Evolutionary conservation across 306 rosid genomes (phyloP), one percentile per base, ranked within the genome.

Genomic region (Glycine latifolia): DNA sequence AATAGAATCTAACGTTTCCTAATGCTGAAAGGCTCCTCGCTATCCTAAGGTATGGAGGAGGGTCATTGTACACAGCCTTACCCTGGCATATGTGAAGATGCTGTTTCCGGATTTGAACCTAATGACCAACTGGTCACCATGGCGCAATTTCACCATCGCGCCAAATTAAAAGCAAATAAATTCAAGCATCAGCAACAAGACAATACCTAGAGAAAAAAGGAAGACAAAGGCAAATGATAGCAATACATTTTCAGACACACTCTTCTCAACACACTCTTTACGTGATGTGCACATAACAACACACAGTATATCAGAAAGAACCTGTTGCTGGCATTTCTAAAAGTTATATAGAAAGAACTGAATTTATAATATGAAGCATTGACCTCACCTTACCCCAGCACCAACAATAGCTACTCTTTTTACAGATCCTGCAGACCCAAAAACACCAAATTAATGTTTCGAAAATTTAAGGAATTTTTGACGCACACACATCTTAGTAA

Each of bases 361-460:
- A 60, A 63, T 53, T 83, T 7, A 84, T 55, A 73, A 67, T 11
- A 79, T 41, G 44, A 76, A 77, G 81, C 61, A 41, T 10, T 16
- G 54, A 84, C 61, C 39, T 47, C 91, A 95, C 99, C 99, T 89
- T 52, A 92, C 97, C 67, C 98, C 98, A 63, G 95, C 97, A 72
- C 98, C 98, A 84, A 95, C 88, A 68, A 95, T 91, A 82, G 97
- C 98, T 5, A 95, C 97, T 73, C 90, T 90, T 81, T 90, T 91
- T 6, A 75, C 89, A 77, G 94, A 79, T 62, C 91, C 98, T 92
- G 90, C 69, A 74, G 67, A 86, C 49, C 6, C 79, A 79, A 65
- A 26, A 60, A 41, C 15, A 65, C 78, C 12, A 55, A 53, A 14
- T 8, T 54, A 53, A 16, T 17, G 44, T 46, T 82, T 49, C 35